These are phyloP conservation scores for Saturnispora zaruensis DNA, from an alignment of 805 yeast species.

Conservation along the genomic window DNA sequence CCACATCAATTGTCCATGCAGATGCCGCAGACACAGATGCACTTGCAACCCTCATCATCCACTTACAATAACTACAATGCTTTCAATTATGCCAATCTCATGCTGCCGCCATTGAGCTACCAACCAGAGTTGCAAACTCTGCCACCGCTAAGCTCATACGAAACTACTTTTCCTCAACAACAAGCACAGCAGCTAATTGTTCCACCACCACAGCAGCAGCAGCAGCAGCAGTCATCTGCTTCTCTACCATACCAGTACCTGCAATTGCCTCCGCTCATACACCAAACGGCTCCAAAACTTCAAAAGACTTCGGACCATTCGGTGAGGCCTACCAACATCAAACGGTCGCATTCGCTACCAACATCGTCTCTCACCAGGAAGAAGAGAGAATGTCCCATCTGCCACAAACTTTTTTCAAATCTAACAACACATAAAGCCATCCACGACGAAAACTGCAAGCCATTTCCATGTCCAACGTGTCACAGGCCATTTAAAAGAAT, in stretches of 20 bases:
- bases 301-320: background rate
- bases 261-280: constrained; percentile 1
- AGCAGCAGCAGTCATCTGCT: background rate
- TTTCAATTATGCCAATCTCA: background rate
- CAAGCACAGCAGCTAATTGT: constrained; percentile 5
- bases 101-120: background rate
- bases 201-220: constrained; percentile 2
- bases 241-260: background rate
- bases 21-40: constrained; percentile 2
- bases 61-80: background rate
- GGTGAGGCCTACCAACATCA: background rate
- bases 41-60: background rate
- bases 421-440: constrained; percentile 78
- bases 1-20: background rate
- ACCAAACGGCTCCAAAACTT: background rate
- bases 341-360: background rate
- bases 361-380: constrained; percentile 15
- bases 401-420: constrained; percentile 53
- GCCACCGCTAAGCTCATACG: background rate
- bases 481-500: constrained; percentile 81
- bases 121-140: background rate
- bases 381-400: constrained; percentile 31
- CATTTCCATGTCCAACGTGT: constrained; percentile 72
- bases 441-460: constrained; percentile 66
- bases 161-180: background rate